A percentile compares a stretch with the other conserved stretches of the same genome.
These are phyloP conservation scores for Pelargonium exstipulatum DNA, from an alignment of 441 rosid genomes.

Conservation along the genomic window DNA sequence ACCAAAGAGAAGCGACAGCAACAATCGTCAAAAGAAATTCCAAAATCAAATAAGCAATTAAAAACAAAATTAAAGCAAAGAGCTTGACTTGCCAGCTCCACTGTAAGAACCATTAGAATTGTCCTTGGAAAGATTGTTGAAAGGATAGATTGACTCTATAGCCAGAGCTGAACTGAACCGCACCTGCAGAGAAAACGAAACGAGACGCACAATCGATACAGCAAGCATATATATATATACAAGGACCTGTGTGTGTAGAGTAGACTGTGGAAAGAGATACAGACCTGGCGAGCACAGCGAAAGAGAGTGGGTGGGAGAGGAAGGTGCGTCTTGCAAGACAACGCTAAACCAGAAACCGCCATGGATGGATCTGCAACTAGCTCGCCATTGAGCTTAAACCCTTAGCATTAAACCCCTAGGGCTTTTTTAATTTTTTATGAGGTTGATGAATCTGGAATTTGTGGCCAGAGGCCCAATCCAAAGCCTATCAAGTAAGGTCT, in stretches of 20 bases:
- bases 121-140: slow-evolving; percentile 17
- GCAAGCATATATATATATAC: neutral
- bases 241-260: neutral
- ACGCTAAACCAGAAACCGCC: slow-evolving; percentile 43
- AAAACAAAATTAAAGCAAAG: neutral
- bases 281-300: slow-evolving; percentile 41
- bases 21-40: no score
- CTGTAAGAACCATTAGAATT: slow-evolving; percentile 16
- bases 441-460: no score
- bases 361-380: slow-evolving; percentile 18
- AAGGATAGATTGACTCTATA: slow-evolving; percentile 35
- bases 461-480: no score
- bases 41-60: no score
- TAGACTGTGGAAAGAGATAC: neutral
- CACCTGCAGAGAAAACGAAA: slow-evolving; percentile 26
- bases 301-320: slow-evolving; percentile 33
- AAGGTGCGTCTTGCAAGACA: slow-evolving; percentile 37
- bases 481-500: no score
- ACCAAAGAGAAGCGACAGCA: no score
- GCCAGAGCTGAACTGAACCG: slow-evolving; percentile 37
- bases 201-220: neutral
- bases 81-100: slow-evolving; percentile 14
- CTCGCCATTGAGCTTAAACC: slow-evolving; percentile 29
- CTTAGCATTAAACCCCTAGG: neutral
- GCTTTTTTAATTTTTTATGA: no score